These are phyloP conservation scores for Wickerhamiella domercqiae DNA, from an alignment of 805 yeast species.

Conservation along the genomic window DNA sequence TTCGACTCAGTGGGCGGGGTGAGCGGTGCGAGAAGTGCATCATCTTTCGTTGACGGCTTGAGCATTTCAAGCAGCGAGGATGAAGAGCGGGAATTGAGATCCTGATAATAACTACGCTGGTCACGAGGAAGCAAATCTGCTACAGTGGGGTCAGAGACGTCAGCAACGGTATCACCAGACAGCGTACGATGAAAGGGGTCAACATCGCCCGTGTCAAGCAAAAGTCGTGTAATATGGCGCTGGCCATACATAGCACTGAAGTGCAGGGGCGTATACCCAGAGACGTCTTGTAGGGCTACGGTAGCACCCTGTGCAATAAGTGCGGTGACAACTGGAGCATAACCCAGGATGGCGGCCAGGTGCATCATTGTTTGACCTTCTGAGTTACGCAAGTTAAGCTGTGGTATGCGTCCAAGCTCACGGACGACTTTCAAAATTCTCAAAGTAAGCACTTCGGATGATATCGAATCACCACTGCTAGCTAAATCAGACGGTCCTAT, in stretches of 20 bases:
- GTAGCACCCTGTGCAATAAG: conserved; percentile 47
- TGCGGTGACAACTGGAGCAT: conserved; percentile 42
- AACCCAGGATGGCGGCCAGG: conserved; percentile 66
- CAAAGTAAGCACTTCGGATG: conserved; percentile 17
- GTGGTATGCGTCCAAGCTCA: conserved; percentile 33
- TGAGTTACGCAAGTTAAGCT: conserved; percentile 64
- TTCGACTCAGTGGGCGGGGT: conserved; percentile 8
- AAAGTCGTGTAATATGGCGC: conserved; percentile 28
- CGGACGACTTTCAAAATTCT: conserved; percentile 17
- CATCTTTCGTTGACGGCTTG: neutral
- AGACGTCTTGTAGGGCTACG: conserved; percentile 51
- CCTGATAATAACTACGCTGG: conserved; percentile 17
- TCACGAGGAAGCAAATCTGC: conserved; percentile 17
- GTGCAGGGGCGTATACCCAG: conserved; percentile 78
- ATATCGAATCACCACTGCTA: conserved; percentile 7
- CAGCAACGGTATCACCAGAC: conserved; percentile 24
- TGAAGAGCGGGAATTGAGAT: conserved; percentile 16
- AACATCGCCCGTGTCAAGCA: conserved; percentile 15
- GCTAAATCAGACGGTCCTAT: conserved; percentile 23
- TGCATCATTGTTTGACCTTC: conserved; percentile 86
- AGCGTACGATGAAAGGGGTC: conserved; percentile 20
- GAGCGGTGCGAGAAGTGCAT: neutral
- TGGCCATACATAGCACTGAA: conserved; percentile 69
- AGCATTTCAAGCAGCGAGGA: conserved; percentile 13
- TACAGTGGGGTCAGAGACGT: conserved; percentile 21